Evolutionary conservation across 2,329 filamentous ascomycete species (phyloP), one percentile per base, ranked within the genome.

Genomic region (Hymenoscyphus infarciens): DNA sequence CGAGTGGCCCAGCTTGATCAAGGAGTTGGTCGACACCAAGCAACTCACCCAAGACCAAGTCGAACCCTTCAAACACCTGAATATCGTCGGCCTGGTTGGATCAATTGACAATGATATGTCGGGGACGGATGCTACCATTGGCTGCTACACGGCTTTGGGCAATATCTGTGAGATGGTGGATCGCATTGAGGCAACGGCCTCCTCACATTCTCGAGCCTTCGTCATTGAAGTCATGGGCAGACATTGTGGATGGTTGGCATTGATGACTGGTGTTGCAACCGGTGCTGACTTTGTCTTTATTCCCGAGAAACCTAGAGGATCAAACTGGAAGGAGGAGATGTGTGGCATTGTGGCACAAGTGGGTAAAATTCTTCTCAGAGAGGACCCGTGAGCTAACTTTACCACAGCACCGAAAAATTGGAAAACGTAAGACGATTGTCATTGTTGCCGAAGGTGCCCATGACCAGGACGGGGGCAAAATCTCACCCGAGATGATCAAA

Each of bases 91-190:
- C 56, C 81, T 98, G 59, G 95, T 99, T 31, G 95, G 95, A 63
- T 97, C 92, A 60, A 99, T 99, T 74, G 95, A 99, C 82, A 99
- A 99, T 75, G 95, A 99, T 74, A 89, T 99, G 78, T 96, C 93
- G 57, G 92, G 92, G 67, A 99, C 95, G 13, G 95, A 99, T 77
- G 94, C 95, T 63, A 99, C 95, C 35, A 97, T 99, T 75, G 95
- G 95, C 61, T 96, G 91, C 76, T 98, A 97, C 80, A 97, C 93
- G 53, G 95, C 95, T 27, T 84, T 99, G 61, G 87, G 90, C 56
- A 88, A 94, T 64, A 97, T 99, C 70, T 98, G 94, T 78, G 90
- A 97, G 75, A 91, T 94, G 74, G 91, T 99, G 63, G 95, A 99
- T 79, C 94, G 92, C 74, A 96, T 99, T 70, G 94, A 99, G 77